These are phyloP conservation scores for Penicillium mononematosum DNA, from an alignment of 495 filamentous ascomycete species.

Conservation along the genomic window DNA sequence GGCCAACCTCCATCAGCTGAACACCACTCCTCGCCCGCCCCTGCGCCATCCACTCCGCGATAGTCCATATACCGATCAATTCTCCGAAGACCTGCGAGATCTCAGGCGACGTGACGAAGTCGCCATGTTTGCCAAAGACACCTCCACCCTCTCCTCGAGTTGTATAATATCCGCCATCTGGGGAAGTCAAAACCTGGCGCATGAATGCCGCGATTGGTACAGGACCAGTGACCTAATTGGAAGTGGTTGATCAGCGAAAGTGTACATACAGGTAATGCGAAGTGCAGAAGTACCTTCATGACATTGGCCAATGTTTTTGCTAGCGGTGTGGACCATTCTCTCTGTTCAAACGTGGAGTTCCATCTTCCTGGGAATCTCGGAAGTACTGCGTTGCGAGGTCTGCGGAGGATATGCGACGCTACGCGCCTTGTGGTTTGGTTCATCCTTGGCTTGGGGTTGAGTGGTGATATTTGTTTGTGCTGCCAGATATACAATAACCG, in stretches of 20 bases:
- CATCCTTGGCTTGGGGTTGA: slow-evolving; percentile 22
- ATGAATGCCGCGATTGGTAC: slow-evolving; percentile 91
- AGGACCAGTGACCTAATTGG: slow-evolving; percentile 67
- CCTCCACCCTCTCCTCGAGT: slow-evolving; percentile 57
- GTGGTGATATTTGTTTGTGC: not conserved
- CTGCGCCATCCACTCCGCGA: slow-evolving; percentile 94
- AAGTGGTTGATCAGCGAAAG: slow-evolving; percentile 18
- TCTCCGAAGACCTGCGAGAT: slow-evolving; percentile 98
- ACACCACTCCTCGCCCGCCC: slow-evolving; percentile 67
- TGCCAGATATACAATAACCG: no score
- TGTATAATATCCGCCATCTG: slow-evolving; percentile 93
- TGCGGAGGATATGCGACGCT: slow-evolving; percentile 31
- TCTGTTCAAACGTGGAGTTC: slow-evolving; percentile 39
- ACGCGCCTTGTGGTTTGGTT: slow-evolving; percentile 36
- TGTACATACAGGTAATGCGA: not conserved
- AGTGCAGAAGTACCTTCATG: slow-evolving; percentile 60
- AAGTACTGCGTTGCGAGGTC: slow-evolving; percentile 23
- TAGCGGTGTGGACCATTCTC: slow-evolving; percentile 85
- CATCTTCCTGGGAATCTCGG: slow-evolving; percentile 28
- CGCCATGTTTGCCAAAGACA: slow-evolving; percentile 85
- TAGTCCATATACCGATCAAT: slow-evolving; percentile 87
- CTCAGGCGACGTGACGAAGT: slow-evolving; percentile 96
- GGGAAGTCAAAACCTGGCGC: slow-evolving; percentile 94
- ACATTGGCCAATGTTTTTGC: slow-evolving; percentile 80
- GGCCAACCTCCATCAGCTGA: slow-evolving; percentile 89